phyloP scores from a whole-genome alignment of 73 alveolate species.

The Paramecium primaurelia region DNA sequence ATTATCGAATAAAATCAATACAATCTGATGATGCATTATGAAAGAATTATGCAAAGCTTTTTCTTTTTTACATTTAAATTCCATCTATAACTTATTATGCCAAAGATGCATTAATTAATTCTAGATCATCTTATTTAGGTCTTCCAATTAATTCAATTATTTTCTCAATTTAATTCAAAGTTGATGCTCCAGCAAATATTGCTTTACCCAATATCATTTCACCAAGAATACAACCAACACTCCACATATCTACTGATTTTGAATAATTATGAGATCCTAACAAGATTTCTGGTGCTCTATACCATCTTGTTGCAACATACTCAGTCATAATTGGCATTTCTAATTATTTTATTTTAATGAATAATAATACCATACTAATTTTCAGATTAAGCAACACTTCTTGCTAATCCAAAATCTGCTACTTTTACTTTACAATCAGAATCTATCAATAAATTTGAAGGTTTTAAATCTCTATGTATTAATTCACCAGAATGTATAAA shows the following conservation, averaged over 20 bases:
- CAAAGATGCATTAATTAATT: constrained; percentile 69
- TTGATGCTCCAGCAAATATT: constrained; percentile 69
- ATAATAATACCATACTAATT: constrained; percentile 52
- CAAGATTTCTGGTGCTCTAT: constrained; percentile 68
- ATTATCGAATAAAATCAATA: constrained; percentile 64
- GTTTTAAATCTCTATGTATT: constrained; percentile 64
- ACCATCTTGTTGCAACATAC: constrained; percentile 69
- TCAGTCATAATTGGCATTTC: constrained; percentile 60
- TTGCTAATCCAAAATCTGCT: constrained; percentile 71
- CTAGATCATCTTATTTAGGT: constrained; percentile 78
- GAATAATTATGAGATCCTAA: constrained; percentile 64
- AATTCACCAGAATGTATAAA: constrained; percentile 64
- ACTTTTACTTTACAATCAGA: constrained; percentile 61
- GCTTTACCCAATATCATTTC: constrained; percentile 71
- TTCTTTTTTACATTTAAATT: constrained; percentile 62
- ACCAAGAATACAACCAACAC: constrained; percentile 70
- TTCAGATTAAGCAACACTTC: constrained; percentile 49
- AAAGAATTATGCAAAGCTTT: constrained; percentile 63
- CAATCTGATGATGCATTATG: constrained; percentile 71
- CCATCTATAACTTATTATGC: constrained; percentile 72
- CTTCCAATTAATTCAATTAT: constrained; percentile 78
- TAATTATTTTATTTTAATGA: background rate
- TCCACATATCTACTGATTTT: constrained; percentile 69
- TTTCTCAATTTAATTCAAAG: constrained; percentile 66
- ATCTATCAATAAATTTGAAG: constrained; percentile 56